Base-by-base conservation (phyloP, 495 filamentous ascomycete genomes). In the Podospora australis region DNA sequence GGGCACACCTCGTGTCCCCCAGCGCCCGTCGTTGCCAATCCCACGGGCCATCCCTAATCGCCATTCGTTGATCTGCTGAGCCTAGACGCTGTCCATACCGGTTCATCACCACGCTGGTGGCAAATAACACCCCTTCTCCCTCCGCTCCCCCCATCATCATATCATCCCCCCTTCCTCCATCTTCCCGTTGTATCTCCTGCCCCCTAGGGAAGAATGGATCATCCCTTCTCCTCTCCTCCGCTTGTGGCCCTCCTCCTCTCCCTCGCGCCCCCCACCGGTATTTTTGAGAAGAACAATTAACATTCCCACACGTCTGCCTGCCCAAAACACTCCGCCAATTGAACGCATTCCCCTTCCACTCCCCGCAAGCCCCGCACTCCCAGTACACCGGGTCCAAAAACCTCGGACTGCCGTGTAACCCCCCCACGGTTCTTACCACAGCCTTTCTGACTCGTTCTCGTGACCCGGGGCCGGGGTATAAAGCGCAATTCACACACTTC, bases 81-180 rank as follows among this genome's bases (percentile, higher is more conserved):
- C 62, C 62, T n/a, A 63, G 32, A 24, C 59, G 20, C 59, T 60
- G 47, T 11, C 62, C 57, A 40, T 54, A 63, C 32, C 42, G 23
- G 46, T 65, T 65, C 51, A 63, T 20, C 6, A 65, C 62, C 16
- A 58, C 38, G 0, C 43, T 60, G 9, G 46, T 30, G 11, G 25
- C 34, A 5, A 16, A 63, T 13, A 24, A 54, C 39, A 16, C 49
- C 49, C 0, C 21, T 22, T 0, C 43, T 38, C 2, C 47, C 47
- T 21, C 11, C 40, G 1, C 0, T 34, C 2, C 26, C 13, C 19
- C 24, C 43, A 7, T 4, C 36, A 28, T 3, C 4, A 2, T 8
- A 3, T 17, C 46, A 36, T 11, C 6, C 7, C 34, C 30, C 16
- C 11, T 11, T 24, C 1, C 2, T 16, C 24, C 46, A n/a, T 8